Evolutionary conservation across 768 basidiomycete genomes (phyloP), one percentile per base, ranked within the genome.

Genomic region (Lepiota brunneoincarnata): DNA sequence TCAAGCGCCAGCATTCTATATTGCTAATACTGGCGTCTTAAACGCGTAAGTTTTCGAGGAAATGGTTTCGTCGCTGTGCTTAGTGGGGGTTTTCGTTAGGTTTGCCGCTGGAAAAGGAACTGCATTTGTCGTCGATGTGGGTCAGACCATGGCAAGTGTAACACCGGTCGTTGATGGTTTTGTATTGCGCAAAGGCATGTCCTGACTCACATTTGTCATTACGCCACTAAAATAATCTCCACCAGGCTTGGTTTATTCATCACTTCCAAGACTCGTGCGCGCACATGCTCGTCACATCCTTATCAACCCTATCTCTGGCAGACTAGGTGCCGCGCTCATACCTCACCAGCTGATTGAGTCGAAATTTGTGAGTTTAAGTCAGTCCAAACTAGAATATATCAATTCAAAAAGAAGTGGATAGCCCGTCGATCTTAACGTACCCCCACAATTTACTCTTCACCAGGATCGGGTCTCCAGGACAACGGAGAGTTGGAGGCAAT

Each of bases 101-200:
- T 99, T 99, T 68, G 92, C 96, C 14, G 89, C 95, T 49, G 97
- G 97, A 24, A 95, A 93, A 66, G 95, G 94, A 1, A 94, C 97
- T n/a, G 95, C 97, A 2, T 77, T 98, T 43, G 92, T 99, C 1
- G 84, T 99, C 38, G 97, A 99, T 62, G 82, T 98, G 43, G 97
- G 97, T 4, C 87, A 93, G 58, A 81, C 89, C 11, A 84, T 87
- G 67, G 89, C 89, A 12, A 96, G 91, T 61, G 91, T 96, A 12
- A 93, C 93, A 1, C 97, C 97, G 4, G 89, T 99, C 17, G 93
- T 95, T 3, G 97, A 99, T 61, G 97, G 97, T 3, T 99, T 98
- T 63, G 97, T 98, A 39, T 82, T 99, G 40, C 80, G 95, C 63
- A 97, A 96, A 82, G 96, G 96, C 87, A 41, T 41, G 42, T 48